Evolutionary conservation across 257 asterid genomes (phyloP), one percentile per base, ranked within the genome.

Genomic region (Coffea eugenioides): DNA sequence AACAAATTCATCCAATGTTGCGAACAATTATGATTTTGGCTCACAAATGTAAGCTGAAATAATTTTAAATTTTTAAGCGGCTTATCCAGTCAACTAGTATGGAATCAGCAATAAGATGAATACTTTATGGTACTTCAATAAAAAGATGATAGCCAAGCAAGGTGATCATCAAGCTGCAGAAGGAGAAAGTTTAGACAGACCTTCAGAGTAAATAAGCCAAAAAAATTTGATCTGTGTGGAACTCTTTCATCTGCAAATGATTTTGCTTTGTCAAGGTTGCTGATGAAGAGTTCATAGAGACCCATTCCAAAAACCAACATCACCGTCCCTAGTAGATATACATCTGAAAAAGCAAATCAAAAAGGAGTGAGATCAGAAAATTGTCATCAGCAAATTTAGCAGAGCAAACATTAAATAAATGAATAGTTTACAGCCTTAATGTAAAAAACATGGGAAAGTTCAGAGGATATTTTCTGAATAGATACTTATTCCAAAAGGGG

Each of bases 261-360:
- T 82, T 88, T 87, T 21, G 82, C 83, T 77, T 90, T 91, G 80
- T 93, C 98, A 34, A 95, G 96, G 82, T 93, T 95, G 83, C 98
- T 95, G 87, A 95, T 95, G 91, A 95, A 95, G 69, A 95, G 97
- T 89, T 95, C 99, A 76, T 95, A 95, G 4, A 95, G 97, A 67
- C 99, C 98, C 97, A 92, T 92, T 54, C 98, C 99, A 43, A 95
- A 95, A 18, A 95, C 98, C 88, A 95, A 46, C 99, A 95, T 95
- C 86, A 95, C 99, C 62, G 99, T 95, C 76, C 99, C 99, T 65
- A 95, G 84, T 48, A 95, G 90, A 83, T 95, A 95, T 56, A 93
- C 91, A 90, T 95, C 98, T 93, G 74, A 4, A 46, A 43, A 41
- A 10, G 61, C 64, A 74, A 75, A 13, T 57, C 6, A 71, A 48